These are phyloP conservation scores for Beauveria medogensis DNA, from an alignment of 2,329 filamentous ascomycete genomes.

Conservation along the genomic window DNA sequence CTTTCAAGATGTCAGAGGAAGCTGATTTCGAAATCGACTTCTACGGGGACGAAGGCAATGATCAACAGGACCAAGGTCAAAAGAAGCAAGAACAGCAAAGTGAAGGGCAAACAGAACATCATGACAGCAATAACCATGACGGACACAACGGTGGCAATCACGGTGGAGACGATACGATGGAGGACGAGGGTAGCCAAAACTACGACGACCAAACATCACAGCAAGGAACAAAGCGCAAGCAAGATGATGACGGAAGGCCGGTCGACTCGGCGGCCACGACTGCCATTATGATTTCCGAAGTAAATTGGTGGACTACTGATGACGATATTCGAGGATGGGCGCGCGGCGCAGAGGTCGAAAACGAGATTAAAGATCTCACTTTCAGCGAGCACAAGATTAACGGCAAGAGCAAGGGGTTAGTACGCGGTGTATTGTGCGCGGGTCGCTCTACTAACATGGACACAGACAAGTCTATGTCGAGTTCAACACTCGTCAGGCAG, in stretches of 20 bases:
- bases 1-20: conserved; percentile 54
- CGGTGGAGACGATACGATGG: conserved; percentile 28
- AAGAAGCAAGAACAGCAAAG: conserved; percentile 19
- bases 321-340: conserved; percentile 89
- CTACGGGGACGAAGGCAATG: conserved; percentile 52
- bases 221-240: conserved; percentile 53
- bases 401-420: conserved; percentile 94
- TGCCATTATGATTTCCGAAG: conserved; percentile 77
- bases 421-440: conserved; percentile 5
- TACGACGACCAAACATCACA: conserved; percentile 24
- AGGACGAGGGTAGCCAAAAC: conserved; percentile 31
- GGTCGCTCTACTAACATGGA: conserved; percentile 12
- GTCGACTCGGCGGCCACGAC: conserved; percentile 54
- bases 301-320: conserved; percentile 96
- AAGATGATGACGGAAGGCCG: conserved; percentile 41
- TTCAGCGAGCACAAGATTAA: conserved; percentile 99
- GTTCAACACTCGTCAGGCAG: conserved; percentile 73
- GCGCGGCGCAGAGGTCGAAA: conserved; percentile 69
- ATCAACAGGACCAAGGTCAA: conserved; percentile 28
- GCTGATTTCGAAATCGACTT: conserved; percentile 68
- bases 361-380: conserved; percentile 82
- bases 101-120: conserved; percentile 9
- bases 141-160: conserved; percentile 31
- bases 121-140: conserved; percentile 27
- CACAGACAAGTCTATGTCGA: conserved; percentile 71